Base-by-base conservation (phyloP, 2,329 filamentous ascomycete genomes). In the Eurotiales sp. region DNA sequence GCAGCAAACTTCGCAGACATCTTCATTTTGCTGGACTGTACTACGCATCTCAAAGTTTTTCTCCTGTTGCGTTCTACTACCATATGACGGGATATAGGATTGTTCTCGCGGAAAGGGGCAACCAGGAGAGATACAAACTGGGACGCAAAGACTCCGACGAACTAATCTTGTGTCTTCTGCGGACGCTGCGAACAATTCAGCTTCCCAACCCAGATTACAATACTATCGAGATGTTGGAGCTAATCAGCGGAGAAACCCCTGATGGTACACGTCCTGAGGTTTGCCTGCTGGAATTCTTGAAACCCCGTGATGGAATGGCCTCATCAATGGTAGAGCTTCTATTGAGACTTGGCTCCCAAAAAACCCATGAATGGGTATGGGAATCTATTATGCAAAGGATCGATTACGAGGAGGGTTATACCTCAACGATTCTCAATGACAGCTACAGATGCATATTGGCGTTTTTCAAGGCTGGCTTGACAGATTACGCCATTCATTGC, bases 21-120 rank as follows among this genome's bases (percentile, higher is more conserved):
- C 21, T 64, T 6, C 59, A 54, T 46, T 30, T 57, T 32, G 37
- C 65, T 29, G 66, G 64, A 0, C 64, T 72, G 48, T 54, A 54
- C 19, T 66, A 66, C 55, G 64, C 69, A 14, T 61, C 58, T 15
- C 55, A 62, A n/a, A 55, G 58, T 27, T 60, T 68, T 30, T 66
- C 62, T 7, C 40, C 57, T n/a, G 45, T 59, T 5, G 62, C 65
- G 32, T 53, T 72, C 5, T 53, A 58, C 21, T 52, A 59, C 15
- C 64, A 68, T 49, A 27, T 69, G 30, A 19, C 54, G 12, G 49
- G 46, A 12, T 64, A n/a, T n/a, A n/a, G n/a, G n/a, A n/a, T n/a
- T n/a, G n/a, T n/a, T n/a, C n/a, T n/a, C n/a, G n/a, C n/a, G n/a
- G n/a, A n/a, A n/a, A n/a, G n/a, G n/a, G n/a, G n/a, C n/a, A n/a